Evolutionary conservation across 2,329 filamentous ascomycete species (phyloP).

Genomic region (Aureobasidium vineae): DNA sequence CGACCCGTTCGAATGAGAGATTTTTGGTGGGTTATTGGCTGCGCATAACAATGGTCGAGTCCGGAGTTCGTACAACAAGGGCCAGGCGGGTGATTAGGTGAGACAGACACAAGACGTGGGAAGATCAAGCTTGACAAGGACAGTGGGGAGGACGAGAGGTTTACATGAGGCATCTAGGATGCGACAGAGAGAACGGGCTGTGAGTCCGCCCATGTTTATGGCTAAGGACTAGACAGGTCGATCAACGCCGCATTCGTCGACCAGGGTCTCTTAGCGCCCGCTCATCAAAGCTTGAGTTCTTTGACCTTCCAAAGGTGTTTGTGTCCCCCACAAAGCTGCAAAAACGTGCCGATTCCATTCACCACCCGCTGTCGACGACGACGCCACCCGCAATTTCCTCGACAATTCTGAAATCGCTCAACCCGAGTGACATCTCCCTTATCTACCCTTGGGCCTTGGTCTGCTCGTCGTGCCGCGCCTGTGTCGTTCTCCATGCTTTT

Average conservation of each 20-base stretch:
- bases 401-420: neutral
- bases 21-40: neutral
- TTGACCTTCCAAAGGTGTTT: neutral
- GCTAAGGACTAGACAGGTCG: slow-evolving; percentile 2
- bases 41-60: slow-evolving; percentile 3
- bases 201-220: neutral
- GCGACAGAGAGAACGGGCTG: neutral
- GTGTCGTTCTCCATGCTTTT: neutral
- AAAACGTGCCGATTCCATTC: neutral
- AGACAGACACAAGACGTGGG: neutral
- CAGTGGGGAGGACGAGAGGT: neutral
- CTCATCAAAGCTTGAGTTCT: neutral
- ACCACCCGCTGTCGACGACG: neutral
- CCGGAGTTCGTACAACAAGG: neutral
- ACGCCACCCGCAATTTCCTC: neutral
- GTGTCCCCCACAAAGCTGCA: neutral
- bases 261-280: neutral
- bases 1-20: neutral
- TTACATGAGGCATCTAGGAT: neutral
- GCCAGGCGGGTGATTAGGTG: neutral
- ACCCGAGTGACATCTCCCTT: neutral
- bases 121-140: neutral
- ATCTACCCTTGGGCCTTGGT: neutral
- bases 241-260: neutral
- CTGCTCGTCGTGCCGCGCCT: neutral